A percentile compares a stretch with the other conserved stretches of the same genome.
Conservation (phyloP, 495 filamentous ascomycete species). For the Halenospora varia region DNA sequence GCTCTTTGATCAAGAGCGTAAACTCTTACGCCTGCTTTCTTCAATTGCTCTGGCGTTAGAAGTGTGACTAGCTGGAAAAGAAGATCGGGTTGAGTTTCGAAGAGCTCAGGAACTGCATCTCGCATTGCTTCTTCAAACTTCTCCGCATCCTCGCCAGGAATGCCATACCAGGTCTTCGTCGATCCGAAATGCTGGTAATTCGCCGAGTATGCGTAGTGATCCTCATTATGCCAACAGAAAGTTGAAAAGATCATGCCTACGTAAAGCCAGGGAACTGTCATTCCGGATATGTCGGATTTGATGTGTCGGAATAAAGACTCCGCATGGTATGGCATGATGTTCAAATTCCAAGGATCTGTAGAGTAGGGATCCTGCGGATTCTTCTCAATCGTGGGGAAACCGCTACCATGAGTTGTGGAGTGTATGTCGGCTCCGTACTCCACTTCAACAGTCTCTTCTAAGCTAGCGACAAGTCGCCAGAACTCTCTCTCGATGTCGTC, state of each 20-base stretch:
- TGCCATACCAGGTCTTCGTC: constrained; percentile 99
- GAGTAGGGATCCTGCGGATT: constrained; percentile 83
- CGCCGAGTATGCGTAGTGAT: constrained; percentile 95
- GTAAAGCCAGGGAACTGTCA: constrained; percentile 99
- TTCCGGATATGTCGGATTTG: constrained; percentile 98
- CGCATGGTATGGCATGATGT: constrained; percentile 82
- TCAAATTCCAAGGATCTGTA: constrained; percentile 93
- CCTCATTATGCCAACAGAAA: constrained; percentile 99
- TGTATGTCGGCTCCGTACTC: constrained; percentile 99
- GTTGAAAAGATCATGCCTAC: constrained; percentile 99
- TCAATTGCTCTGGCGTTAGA: constrained; percentile 88
- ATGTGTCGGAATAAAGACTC: constrained; percentile 96
- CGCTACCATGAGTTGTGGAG: constrained; percentile 95
- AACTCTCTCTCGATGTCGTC: constrained; percentile 97
- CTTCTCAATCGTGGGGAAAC: constrained; percentile 93
- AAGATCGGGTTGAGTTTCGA: constrained; percentile 94
- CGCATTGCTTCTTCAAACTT: constrained; percentile 95
- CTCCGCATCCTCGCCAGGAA: constrained; percentile 87
- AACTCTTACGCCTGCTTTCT: constrained; percentile 88
- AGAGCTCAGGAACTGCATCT: constrained; percentile 91
- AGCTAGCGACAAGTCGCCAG: constrained; percentile 87
- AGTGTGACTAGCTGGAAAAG: constrained; percentile 96
- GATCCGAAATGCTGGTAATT: constrained; percentile 99
- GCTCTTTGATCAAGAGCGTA: constrained; percentile 92
- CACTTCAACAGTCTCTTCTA: constrained; percentile 94